phyloP scores from a whole-genome alignment of 148 eudicot species.

The Talinum fruticosum region DNA sequence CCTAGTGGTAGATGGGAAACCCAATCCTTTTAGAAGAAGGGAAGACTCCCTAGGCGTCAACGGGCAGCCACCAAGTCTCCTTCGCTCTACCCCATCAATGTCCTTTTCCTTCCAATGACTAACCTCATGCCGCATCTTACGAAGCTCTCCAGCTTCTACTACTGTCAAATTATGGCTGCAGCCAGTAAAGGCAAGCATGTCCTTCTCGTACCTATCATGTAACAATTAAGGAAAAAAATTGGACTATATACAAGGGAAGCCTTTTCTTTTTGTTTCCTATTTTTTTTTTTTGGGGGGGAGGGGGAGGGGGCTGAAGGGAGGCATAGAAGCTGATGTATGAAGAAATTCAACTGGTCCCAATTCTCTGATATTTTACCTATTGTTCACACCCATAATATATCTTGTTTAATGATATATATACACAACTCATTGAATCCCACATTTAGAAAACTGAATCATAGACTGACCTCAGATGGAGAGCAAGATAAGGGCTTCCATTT shows the following conservation, averaged over 20 bases:
- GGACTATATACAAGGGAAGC: no score
- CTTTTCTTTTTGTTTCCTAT: no score
- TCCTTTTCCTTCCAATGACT: constrained; percentile 99
- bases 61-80: constrained; percentile 91
- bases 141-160: constrained; percentile 87
- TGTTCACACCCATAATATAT: no score
- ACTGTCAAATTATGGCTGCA: constrained; percentile 85
- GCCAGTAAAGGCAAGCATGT: constrained; percentile 99
- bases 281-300: no score
- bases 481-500: constrained; percentile 75
- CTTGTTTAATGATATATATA: no score
- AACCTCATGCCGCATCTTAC: constrained; percentile 77
- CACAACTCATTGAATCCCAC: no score
- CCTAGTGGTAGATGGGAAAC: constrained; percentile 70
- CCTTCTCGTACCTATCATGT: constrained; percentile 84
- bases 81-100: constrained; percentile 74
- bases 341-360: no score
- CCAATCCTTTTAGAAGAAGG: constrained; percentile 73
- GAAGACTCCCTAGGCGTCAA: constrained; percentile 91
- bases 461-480: constrained; percentile 83
- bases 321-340: no score
- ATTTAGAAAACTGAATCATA: background rate
- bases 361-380: no score
- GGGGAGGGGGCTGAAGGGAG: no score
- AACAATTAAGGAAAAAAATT: background rate